Evolutionary conservation across 352 stramenopile species (phyloP), one percentile per base, ranked within the genome.

Genomic region (Aphanomyces cochlioides): DNA sequence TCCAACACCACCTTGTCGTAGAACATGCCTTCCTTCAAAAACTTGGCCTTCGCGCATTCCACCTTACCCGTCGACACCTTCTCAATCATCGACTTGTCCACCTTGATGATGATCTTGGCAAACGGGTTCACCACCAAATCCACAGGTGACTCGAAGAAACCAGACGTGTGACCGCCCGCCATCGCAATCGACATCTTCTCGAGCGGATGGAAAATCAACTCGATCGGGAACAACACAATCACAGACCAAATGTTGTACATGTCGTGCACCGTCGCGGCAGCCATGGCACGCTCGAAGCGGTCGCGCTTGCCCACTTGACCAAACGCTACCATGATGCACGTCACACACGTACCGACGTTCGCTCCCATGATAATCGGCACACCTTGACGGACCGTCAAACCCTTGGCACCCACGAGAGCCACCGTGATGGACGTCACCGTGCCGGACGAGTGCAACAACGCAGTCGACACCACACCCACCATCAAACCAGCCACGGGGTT

Each of bases 341-440:
- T 91, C 17, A 92, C 81, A 41, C 79, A 80, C 34, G 80, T 87
- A 38, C 86, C 88, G 56, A 87, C 89, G 74, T 94, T 94, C 54
- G 87, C 84, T 39, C 87, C 87, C 80, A 94, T 92, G 56, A 95
- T 78, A 74, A 94, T 88, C 65, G 81, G 87, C 53, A 94, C 88
- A 28, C 68, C 87, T 66, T 82, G 74, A 8, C 80, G 69, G 39
- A 90, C 79, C 36, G 73, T 72, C 34, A 94, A 65, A 7, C 75
- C 72, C 10, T 69, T 72, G 15, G 81, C 71, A 65, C 84, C 65
- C 1, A 80, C 78, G 2, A 83, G 58, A 8, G 75, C 74, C 39
- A 85, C 79, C 41, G 80, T 72, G 69, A 87, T 82, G 34, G 79
- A 79, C 43, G 78, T 87, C 10, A 79, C 79, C 8, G 79, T 85